Evolutionary conservation across 331 rosid genomes (phyloP), one percentile per base, ranked within the genome.

Genomic region (Dryas integrifolia): DNA sequence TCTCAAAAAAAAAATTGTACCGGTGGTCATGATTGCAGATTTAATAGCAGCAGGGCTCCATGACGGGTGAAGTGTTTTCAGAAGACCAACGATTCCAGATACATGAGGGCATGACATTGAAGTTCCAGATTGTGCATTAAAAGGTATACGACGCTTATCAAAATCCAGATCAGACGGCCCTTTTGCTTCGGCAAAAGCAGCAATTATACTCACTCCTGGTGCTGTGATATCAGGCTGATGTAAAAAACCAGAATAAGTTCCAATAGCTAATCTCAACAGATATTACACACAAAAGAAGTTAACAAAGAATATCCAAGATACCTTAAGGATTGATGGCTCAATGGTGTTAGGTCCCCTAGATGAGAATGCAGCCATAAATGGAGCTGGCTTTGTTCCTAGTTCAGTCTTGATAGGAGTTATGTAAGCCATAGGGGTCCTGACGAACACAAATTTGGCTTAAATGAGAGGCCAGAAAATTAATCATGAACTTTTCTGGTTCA

Each of bases 91-190:
- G 38, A 87, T 15, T 16, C 98, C 96, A 50, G 98, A 65, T 77
- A 88, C 76, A 81, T 86, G 97, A 41, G 96, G 98, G 50, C 96
- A 89, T 13, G 97, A 78, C 96, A 91, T 93, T 9, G 98, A 93
- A 57, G 96, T 93, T 4, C 98, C 92, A 0, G 95, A 86, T 72
- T 70, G 5, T 0, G 52, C 0, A 10, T 38, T 41, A 48, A 57
- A 93, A 71, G 86, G 64, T 65, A 74, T 16, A 11, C 82, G 79
- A 3, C 89, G 89, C 41, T 62, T 68, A 50, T 88, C 96, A 0
- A 43, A 30, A 4, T n/a, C 6, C 3, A 11, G 7, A 11, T 63
- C 70, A 5, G 83, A 62, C 47, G 88, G 85, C 55, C 80, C 52
- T 5, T 7, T 5, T 1, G 79, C 93, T 69, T 65, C 66, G 0